Conservation (phyloP, 257 asterid species). For the Petunia axillaris region DNA sequence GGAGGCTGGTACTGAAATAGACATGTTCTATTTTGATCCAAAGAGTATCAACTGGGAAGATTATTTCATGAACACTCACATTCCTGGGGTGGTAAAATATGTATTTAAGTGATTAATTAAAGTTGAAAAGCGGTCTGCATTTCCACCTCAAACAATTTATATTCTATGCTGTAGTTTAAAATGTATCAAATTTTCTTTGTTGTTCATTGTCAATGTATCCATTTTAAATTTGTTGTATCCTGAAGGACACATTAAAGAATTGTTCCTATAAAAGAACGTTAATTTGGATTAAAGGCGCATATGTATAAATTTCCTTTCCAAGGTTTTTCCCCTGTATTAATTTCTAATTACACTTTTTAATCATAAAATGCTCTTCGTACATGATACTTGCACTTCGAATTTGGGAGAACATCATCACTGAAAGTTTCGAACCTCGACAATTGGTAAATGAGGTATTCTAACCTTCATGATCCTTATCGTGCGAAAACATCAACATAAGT, state of each 20-base stretch:
- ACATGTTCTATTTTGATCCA: conserved; percentile 55
- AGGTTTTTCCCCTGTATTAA: neutral
- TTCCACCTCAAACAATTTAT: neutral
- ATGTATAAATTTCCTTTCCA: neutral
- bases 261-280: neutral
- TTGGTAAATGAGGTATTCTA: too few relatives aligned
- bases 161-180: neutral
- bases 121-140: neutral
- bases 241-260: neutral
- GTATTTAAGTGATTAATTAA: conserved; percentile 33
- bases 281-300: neutral
- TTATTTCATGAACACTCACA: conserved; percentile 48
- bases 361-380: too few relatives aligned
- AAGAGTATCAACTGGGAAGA: conserved; percentile 55
- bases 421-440: too few relatives aligned
- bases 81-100: conserved; percentile 51
- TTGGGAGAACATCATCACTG: too few relatives aligned
- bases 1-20: conserved; percentile 40
- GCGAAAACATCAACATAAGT: too few relatives aligned
- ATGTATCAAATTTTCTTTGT: neutral
- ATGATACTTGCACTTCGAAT: too few relatives aligned
- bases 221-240: neutral
- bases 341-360: too few relatives aligned
- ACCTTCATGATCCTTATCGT: too few relatives aligned
- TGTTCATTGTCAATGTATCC: conserved; percentile 1